A percentile compares a stretch with the other conserved stretches of the same genome.
Conservation (phyloP, 441 rosid species). For the Erysimum cheiri region DNA sequence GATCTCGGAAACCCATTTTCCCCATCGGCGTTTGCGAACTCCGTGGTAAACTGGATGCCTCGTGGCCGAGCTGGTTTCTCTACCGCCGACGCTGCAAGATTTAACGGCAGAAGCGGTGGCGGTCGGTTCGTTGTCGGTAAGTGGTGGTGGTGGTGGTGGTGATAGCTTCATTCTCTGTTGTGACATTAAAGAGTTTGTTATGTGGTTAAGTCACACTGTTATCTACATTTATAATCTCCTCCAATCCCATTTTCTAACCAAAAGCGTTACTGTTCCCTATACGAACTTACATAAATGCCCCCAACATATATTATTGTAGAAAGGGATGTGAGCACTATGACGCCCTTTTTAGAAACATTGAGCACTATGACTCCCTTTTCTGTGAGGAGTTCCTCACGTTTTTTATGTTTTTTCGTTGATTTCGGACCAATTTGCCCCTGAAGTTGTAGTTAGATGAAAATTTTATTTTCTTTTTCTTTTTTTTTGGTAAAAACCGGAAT, state of each 20-base stretch:
- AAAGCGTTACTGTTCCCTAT: conserved; percentile 22
- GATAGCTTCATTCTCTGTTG: conserved; percentile 35
- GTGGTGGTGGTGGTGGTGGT: conserved; percentile 30
- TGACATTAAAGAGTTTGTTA: conserved; percentile 39
- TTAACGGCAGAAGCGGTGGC: conserved; percentile 34
- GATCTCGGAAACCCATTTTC: conserved; percentile 77
- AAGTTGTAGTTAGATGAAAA: too few relatives aligned
- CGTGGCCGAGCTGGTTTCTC: conserved; percentile 44
- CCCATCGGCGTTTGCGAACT: conserved; percentile 69
- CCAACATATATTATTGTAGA: background rate
- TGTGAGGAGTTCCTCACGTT: too few relatives aligned
- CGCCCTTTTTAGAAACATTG: too few relatives aligned
- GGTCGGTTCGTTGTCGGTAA: conserved; percentile 29
- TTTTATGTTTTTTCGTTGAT: too few relatives aligned
- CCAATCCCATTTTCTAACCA: conserved; percentile 20
- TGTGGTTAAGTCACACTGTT: conserved; percentile 52
- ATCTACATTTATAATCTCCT: conserved; percentile 53
- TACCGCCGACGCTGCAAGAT: conserved; percentile 19
- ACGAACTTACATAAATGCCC: conserved; percentile 24
- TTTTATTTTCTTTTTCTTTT: too few relatives aligned
- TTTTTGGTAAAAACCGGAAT: background rate
- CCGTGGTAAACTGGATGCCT: conserved; percentile 67
- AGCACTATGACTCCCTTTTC: too few relatives aligned
- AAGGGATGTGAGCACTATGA: too few relatives aligned
- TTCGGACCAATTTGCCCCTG: too few relatives aligned